These are phyloP conservation scores for Colletotrichum aenigma DNA, from an alignment of 2,329 filamentous ascomycete species.

Conservation along the genomic window DNA sequence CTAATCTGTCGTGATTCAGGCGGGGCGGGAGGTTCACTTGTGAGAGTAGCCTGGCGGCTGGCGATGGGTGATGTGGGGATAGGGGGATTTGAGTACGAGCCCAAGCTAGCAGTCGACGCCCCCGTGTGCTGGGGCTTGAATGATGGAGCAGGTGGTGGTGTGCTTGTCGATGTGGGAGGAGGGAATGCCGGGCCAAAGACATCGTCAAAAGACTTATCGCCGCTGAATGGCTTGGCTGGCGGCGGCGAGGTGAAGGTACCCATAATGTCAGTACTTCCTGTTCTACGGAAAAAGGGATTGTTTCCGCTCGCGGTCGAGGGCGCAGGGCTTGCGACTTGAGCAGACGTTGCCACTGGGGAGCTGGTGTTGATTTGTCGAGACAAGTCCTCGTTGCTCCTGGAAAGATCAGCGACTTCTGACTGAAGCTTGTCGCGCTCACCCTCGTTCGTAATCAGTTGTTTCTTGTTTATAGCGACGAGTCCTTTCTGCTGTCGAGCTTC, in stretches of 20 bases:
- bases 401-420: conserved; percentile 73
- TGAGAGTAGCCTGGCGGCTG: conserved; percentile 64
- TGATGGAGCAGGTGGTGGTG: conserved; percentile 57
- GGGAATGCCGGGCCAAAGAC: conserved; percentile 78
- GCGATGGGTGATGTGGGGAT: conserved; percentile 64
- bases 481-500: conserved; percentile 96
- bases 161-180: conserved; percentile 43
- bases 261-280: conserved; percentile 65
- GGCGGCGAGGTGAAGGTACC: conserved; percentile 56
- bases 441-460: conserved; percentile 90
- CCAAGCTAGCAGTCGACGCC: conserved; percentile 56
- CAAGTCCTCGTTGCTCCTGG: conserved; percentile 65
- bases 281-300: conserved; percentile 91
- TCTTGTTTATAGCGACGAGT: conserved; percentile 97
- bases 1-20: conserved; percentile 79
- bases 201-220: conserved; percentile 80
- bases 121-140: conserved; percentile 68
- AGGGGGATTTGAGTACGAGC: conserved; percentile 58
- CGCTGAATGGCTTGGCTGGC: conserved; percentile 45
- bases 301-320: conserved; percentile 75
- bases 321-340: conserved; percentile 71
- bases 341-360: conserved; percentile 50
- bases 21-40: conserved; percentile 62
- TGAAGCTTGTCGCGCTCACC: conserved; percentile 87
- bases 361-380: conserved; percentile 56